These are phyloP conservation scores for Annona squamosa DNA, from an alignment of 164 flowering plant genomes.

Conservation along the genomic window DNA sequence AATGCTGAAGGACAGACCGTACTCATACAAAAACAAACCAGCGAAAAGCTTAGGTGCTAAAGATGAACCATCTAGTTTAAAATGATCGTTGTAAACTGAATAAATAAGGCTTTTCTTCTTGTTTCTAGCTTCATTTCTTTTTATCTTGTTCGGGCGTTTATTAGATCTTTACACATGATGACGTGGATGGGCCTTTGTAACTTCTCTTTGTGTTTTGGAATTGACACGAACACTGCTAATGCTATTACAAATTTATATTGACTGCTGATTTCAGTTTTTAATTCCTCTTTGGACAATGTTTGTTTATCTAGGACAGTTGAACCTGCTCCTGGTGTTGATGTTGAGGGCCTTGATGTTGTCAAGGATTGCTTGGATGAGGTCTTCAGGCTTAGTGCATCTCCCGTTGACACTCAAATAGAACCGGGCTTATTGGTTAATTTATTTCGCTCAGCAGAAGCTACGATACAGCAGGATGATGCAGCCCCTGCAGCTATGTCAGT, in stretches of 20 bases:
- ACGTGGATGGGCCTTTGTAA: not conserved
- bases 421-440: conserved; percentile 47
- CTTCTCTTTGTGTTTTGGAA: not conserved
- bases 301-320: conserved; percentile 50
- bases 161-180: too few species aligned
- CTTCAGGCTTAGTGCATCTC: conserved; percentile 44
- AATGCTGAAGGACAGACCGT: too few species aligned
- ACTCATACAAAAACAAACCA: too few species aligned
- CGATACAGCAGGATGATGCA: conserved; percentile 17
- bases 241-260: not conserved
- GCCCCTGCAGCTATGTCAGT: conserved; percentile 13
- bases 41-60: too few species aligned
- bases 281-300: conserved; percentile 9
- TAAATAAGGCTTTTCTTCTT: too few species aligned
- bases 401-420: conserved; percentile 22
- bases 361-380: conserved; percentile 64
- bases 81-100: too few species aligned
- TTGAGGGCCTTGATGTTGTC: conserved; percentile 82
- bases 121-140: too few species aligned
- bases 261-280: not conserved
- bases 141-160: too few species aligned
- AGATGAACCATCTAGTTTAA: too few species aligned
- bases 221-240: not conserved
- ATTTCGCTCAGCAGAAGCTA: conserved; percentile 40
- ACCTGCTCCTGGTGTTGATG: conserved; percentile 72